Evolutionary conservation across 2,329 filamentous ascomycete species (phyloP), one percentile per base, ranked within the genome.

Genomic region (Coniella lustricola): DNA sequence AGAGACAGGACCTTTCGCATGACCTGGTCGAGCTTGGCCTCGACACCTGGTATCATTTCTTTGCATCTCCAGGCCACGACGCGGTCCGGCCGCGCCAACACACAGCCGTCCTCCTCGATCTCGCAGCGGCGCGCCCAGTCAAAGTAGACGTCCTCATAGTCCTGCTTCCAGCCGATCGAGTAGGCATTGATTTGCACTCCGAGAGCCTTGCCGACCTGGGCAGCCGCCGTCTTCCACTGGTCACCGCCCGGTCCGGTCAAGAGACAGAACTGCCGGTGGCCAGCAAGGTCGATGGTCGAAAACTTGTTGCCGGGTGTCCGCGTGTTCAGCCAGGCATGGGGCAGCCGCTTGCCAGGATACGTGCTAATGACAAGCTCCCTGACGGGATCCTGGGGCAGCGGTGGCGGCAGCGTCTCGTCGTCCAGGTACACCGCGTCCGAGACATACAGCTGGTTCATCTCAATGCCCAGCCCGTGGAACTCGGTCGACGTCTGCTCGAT

Each of bases 291-390:
- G 39, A 79, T 73, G 0, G 79, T 83, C 1, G 77, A 82, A 16
- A 77, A 62, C 13, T 64, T 63, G 45, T 68, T 58, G 9, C 63
- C 62, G 0, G 77, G 72, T 10, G 67, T 56, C 7, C 65, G 56
- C 17, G 67, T 69, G 61, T 80, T 76, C 14, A 84, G 63, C 81
- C 81, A 84, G 0, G 69, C 79, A 60, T 85, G 81, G 4, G 82
- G 81, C 18, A 84, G 62, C 2, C 80, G 67, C 25, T 68, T 67
- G 7, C 81, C 82, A 0, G 81, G 81, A 55, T 74, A 80, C 3
- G 81, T 83, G 43, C 62, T 72, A 33, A 68, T 65, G 31, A 67
- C 60, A 53, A 75, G 65, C 34, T 71, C 57, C 12, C 71, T 57
- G 4, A 73, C 65, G 0, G 64, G 59, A 51, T 79, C 70, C 14